Conservation (phyloP, 495 filamentous ascomycete species). For the Penicillium subrubescens region DNA sequence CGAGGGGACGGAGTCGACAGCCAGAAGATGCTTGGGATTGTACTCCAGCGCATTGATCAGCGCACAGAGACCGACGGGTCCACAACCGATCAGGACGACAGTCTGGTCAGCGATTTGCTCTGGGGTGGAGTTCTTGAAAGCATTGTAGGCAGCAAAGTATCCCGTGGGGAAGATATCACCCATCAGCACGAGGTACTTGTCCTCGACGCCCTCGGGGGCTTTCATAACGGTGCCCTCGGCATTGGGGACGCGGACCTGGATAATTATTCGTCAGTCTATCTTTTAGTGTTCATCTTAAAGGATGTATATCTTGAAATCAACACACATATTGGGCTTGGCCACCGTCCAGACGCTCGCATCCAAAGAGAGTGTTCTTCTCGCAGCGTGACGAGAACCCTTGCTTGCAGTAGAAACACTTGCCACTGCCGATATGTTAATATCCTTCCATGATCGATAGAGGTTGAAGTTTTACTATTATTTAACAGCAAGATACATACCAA, state of each 20-base stretch:
- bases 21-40: slow-evolving; percentile 78
- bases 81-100: slow-evolving; percentile 85
- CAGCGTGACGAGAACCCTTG: slow-evolving; percentile 83
- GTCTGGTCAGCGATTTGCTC: slow-evolving; percentile 68
- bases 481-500: slow-evolving; percentile 58
- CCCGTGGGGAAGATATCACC: slow-evolving; percentile 65
- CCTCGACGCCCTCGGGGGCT: slow-evolving; percentile 72
- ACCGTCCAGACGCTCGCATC: slow-evolving; percentile 73
- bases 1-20: slow-evolving; percentile 80
- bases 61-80: slow-evolving; percentile 86
- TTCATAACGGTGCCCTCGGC: slow-evolving; percentile 83
- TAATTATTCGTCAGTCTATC: not conserved
- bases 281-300: not conserved
- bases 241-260: slow-evolving; percentile 71
- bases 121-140: slow-evolving; percentile 65
- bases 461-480: no score
- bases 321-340: slow-evolving; percentile 83
- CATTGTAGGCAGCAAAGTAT: slow-evolving; percentile 85
- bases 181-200: slow-evolving; percentile 76
- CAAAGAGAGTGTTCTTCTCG: slow-evolving; percentile 72
- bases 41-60: slow-evolving; percentile 81
- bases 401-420: slow-evolving; percentile 88
- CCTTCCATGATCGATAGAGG: not conserved
- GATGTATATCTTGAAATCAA: not conserved
- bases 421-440: slow-evolving; percentile 46